Percentiles rank a stretch among this genome's conserved stretches.
These are phyloP conservation scores for Clathrospora elynae DNA, from an alignment of 2,329 filamentous ascomycete genomes.

Conservation along the genomic window DNA sequence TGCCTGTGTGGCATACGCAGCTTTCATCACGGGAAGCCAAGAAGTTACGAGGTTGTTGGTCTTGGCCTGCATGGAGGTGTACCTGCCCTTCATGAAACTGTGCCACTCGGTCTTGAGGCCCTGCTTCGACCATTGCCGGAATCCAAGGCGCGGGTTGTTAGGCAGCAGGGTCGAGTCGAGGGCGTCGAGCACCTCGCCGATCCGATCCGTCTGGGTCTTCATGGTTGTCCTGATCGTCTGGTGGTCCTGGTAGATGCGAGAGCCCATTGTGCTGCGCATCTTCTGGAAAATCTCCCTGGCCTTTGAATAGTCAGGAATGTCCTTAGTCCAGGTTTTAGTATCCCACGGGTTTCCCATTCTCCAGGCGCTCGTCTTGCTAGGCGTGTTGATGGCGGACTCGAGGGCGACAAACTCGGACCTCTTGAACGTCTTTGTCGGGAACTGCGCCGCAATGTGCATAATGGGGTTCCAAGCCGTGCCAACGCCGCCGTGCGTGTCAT, in stretches of 20 bases:
- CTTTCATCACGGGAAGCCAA: neutral
- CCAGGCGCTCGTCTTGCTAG: constrained; percentile 2
- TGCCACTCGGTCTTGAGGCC: neutral
- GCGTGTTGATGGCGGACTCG: constrained; percentile 3
- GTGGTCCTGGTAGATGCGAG: constrained; percentile 1
- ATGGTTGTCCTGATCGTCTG: neutral
- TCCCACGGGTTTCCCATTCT: neutral
- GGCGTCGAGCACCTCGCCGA: constrained; percentile 1
- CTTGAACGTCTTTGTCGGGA: constrained; percentile 2
- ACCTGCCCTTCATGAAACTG: constrained; percentile 1
- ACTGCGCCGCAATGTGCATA: constrained; percentile 5
- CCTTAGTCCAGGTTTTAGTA: neutral
- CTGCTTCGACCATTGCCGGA: constrained; percentile 1
- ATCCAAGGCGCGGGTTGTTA: neutral
- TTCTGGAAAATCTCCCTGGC: neutral
- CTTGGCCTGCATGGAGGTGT: neutral
- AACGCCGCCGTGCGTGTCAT: constrained; percentile 1
- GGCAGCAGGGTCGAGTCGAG: constrained; percentile 3
- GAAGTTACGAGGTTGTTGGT: constrained; percentile 1
- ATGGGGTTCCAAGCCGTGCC: constrained; percentile 2
- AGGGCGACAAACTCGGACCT: constrained; percentile 1
- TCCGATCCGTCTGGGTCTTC: constrained; percentile 1
- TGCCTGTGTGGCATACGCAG: neutral
- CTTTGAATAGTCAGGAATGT: neutral
- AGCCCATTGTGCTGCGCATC: constrained; percentile 1